Evolutionary conservation across 441 rosid genomes (phyloP).

Genomic region (Euphorbia schlechtendalii): DNA sequence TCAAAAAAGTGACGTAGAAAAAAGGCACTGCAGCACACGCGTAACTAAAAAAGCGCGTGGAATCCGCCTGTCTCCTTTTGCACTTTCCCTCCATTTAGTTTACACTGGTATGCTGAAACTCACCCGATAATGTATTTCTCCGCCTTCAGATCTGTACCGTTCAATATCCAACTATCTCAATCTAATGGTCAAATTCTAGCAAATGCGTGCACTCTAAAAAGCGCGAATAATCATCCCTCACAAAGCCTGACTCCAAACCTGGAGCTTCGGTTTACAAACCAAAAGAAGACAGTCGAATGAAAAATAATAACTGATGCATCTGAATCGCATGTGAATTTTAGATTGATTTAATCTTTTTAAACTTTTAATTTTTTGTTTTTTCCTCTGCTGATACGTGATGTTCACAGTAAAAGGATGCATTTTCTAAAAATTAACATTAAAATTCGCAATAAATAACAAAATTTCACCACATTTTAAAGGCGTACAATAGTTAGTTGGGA

Average conservation of each 20-base stretch:
- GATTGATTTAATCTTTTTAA: no score
- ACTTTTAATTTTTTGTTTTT: no score
- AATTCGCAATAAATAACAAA: not conserved
- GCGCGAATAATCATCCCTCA: not conserved
- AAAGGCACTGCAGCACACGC: constrained; percentile 1
- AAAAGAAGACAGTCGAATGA: not conserved
- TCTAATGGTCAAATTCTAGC: not conserved
- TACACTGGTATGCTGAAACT: not conserved
- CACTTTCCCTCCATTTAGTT: not conserved
- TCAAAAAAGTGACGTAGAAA: not conserved
- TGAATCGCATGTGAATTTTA: no score
- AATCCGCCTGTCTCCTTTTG: constrained; percentile 14
- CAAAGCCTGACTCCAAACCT: constrained; percentile 15
- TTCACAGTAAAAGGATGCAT: no score
- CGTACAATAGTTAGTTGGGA: constrained; percentile 5
- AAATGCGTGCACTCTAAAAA: constrained; percentile 1
- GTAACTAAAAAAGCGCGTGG: constrained; percentile 20
- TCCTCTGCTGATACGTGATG: no score
- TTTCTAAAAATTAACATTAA: no score
- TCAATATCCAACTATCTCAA: constrained; percentile 10
- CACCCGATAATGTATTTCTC: not conserved
- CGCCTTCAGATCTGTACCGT: not conserved
- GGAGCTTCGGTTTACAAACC: not conserved
- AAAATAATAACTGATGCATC: not conserved
- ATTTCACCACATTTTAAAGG: constrained; percentile 8